phyloP scores from a whole-genome alignment of 768 basidiomycete genomes.

The Macrocybe gigantea region DNA sequence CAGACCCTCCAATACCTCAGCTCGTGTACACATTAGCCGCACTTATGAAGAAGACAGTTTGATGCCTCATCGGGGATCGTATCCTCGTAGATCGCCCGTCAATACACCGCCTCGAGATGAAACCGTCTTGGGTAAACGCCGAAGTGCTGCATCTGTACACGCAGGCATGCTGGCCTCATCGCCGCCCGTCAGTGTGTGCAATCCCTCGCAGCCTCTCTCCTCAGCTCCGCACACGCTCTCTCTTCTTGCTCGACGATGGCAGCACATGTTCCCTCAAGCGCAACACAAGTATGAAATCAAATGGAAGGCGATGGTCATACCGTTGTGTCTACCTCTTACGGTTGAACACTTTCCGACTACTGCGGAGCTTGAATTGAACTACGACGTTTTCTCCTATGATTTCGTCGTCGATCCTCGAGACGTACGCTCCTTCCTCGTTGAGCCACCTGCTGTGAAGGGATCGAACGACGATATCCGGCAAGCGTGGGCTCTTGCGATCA shows the following conservation, averaged over 20 bases:
- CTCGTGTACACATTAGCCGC: constrained; percentile 43
- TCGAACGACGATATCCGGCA: constrained; percentile 53
- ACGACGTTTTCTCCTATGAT: constrained; percentile 82
- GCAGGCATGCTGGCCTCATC: constrained; percentile 39
- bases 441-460: constrained; percentile 45
- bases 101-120: constrained; percentile 71
- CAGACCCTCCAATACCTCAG: constrained; percentile 15
- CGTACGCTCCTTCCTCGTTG: constrained; percentile 83
- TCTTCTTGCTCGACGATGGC: constrained; percentile 84
- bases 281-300: constrained; percentile 82
- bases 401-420: constrained; percentile 82
- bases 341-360: constrained; percentile 82
- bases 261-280: constrained; percentile 74
- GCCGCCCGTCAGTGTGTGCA: constrained; percentile 43
- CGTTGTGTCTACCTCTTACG: constrained; percentile 85
- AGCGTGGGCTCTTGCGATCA: constrained; percentile 72
- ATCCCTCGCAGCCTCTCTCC: constrained; percentile 62
- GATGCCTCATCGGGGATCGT: constrained; percentile 37
- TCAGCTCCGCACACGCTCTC: constrained; percentile 57
- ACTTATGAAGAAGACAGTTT: constrained; percentile 54
- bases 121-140: constrained; percentile 49
- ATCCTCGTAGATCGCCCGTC: constrained; percentile 55
- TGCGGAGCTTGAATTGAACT: constrained; percentile 69
- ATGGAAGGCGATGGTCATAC: constrained; percentile 84
- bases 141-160: constrained; percentile 33